phyloP scores from a whole-genome alignment of 2,329 filamentous ascomycete species.

The Torrubiella hemipterigena region DNA sequence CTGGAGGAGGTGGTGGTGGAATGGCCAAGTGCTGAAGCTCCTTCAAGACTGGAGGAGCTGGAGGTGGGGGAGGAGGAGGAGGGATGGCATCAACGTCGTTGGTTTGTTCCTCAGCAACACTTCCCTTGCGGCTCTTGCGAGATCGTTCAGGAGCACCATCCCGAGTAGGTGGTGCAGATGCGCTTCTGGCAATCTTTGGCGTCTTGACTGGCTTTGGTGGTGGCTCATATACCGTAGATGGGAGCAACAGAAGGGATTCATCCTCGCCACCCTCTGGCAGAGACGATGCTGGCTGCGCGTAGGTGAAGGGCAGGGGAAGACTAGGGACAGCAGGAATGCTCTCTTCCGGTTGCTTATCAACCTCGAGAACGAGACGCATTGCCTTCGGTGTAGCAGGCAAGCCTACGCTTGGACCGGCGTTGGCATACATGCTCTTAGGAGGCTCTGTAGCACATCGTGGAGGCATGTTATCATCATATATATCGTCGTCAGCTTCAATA shows the following conservation, averaged over 20 bases:
- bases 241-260: conserved; percentile 34
- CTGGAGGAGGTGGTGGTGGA: conserved; percentile 50
- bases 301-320: conserved; percentile 34
- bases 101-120: conserved; percentile 12
- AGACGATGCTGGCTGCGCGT: no score
- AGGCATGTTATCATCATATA: conserved; percentile 30
- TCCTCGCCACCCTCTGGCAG: conserved; percentile 14
- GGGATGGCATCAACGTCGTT: conserved; percentile 39
- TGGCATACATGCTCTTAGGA: conserved; percentile 36
- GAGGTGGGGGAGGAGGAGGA: conserved; percentile 37
- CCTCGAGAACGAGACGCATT: conserved; percentile 69
- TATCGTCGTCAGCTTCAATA: conserved; percentile 32
- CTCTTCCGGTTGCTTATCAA: conserved; percentile 22
- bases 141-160: conserved; percentile 18
- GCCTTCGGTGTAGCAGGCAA: conserved; percentile 86
- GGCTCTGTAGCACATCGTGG: conserved; percentile 56
- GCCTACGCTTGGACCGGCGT: conserved; percentile 48
- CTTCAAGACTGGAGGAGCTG: conserved; percentile 40
- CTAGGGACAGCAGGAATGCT: conserved; percentile 40
- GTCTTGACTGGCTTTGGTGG: no score
- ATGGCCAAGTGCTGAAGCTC: conserved; percentile 50
- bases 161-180: conserved; percentile 46
- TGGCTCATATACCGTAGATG: conserved; percentile 49
- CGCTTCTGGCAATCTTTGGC: conserved; percentile 41
- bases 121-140: conserved; percentile 22